Base-by-base conservation (phyloP, 1,284 basidiomycete genomes). In the Neotropicomus parvogracilis region DNA sequence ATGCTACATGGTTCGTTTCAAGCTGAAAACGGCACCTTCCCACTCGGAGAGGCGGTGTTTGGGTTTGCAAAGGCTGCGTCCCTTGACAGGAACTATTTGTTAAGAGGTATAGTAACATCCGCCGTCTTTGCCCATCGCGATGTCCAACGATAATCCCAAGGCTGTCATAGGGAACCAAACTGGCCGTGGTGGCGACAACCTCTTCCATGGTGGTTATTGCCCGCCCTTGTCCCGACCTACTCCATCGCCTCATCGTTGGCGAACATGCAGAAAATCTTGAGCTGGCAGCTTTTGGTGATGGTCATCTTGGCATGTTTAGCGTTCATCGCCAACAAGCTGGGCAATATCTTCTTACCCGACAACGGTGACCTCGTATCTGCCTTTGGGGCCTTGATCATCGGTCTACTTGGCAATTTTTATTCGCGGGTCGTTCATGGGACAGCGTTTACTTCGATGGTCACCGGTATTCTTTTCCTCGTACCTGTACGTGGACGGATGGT, bases 391-490 rank as follows among this genome's bases (percentile, higher is more conserved):
- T 80, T 91, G 60, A 79, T 87, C 45, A 85, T 92, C 54, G 90
- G 90, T 48, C 68, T 86, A 13, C 75, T 91, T 34, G 90, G 90
- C 37, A 92, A 92, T 60, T 63, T 83, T 13, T 93, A 91, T 62
- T 90, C 89, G 38, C 77, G 88, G 36, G 65, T 89, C 28, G 78
- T 85, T 56, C 78, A 82, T 24, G 91, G 88, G 41, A 86, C 85
- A 4, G 88, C 91, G 3, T 94, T 93, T 65, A 91, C 90, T 0
- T 82, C 87, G 13, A 92, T 90, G 85, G 87, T 91, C n/a, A 88
- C 88, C 3, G 87, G 89, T 21, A 86, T 93, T 14, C 70, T 91
- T 45, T 91, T 91, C 67, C 72, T 92, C 27, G 88, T 92, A 11
- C 88, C 88, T 44, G 85, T 90, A 64, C 62, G 62, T 52, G 14